These are phyloP conservation scores for Solanum gracilifrons DNA, from an alignment of 257 asterid genomes.

Conservation along the genomic window DNA sequence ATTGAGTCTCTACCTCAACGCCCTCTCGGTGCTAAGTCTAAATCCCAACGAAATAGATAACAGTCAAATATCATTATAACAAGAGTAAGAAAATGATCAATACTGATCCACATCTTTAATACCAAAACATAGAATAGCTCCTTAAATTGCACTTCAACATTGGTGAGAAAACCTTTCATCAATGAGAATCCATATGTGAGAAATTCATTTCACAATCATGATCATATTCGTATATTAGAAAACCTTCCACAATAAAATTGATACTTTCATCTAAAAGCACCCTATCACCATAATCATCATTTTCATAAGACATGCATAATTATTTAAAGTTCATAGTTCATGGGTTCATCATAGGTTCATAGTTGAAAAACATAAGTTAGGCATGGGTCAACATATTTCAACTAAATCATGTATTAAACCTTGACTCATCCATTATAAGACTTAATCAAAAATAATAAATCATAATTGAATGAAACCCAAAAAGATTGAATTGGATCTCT, in stretches of 20 bases:
- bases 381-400: neutral
- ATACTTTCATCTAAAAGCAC: neutral
- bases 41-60: too few species aligned
- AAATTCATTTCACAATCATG: too few species aligned
- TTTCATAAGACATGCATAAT: neutral
- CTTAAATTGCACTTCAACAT: too few species aligned
- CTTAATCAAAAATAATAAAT: too few species aligned
- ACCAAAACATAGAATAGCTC: neutral
- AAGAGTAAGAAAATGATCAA: neutral
- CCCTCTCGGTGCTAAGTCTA: neutral
- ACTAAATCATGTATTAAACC: neutral
- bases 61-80: neutral
- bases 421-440: neutral
- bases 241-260: neutral
- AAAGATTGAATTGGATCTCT: neutral
- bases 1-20: neutral
- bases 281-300: neutral
- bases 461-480: neutral
- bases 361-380: neutral
- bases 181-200: neutral
- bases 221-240: neutral
- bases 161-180: neutral
- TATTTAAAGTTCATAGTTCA: neutral
- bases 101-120: neutral
- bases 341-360: neutral